Percentiles rank a stretch among this genome's conserved stretches.
phyloP scores from a whole-genome alignment of 108 stramenopile species.

The Stephanodiscus minutulus region DNA sequence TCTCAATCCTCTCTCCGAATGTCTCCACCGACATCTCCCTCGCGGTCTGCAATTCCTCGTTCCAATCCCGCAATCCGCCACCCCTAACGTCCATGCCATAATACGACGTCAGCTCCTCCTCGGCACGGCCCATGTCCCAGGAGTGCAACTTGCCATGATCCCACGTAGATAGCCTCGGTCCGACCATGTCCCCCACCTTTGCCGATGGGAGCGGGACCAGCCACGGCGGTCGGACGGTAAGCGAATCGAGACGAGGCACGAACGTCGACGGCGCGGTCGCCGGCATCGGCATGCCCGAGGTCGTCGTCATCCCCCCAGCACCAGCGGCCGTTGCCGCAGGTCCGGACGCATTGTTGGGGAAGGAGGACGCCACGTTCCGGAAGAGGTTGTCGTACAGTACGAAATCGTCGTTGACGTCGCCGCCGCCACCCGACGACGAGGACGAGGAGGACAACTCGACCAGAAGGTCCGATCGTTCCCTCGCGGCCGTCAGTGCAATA shows the following conservation, averaged over 20 bases:
- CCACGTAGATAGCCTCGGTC: constrained; percentile 30
- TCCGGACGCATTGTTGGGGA: constrained; percentile 46
- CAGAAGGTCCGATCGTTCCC: constrained; percentile 56
- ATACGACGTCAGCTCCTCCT: constrained; percentile 71
- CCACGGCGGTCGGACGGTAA: constrained; percentile 75
- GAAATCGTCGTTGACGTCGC: not conserved
- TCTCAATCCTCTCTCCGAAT: constrained; percentile 74
- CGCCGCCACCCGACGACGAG: not conserved
- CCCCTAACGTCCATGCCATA: constrained; percentile 89
- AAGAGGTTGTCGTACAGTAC: constrained; percentile 16
- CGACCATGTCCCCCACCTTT: constrained; percentile 30
- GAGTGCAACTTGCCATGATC: constrained; percentile 51
- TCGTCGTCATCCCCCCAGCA: constrained; percentile 35
- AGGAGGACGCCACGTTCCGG: constrained; percentile 28
- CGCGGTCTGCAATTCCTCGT: constrained; percentile 91
- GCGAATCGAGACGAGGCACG: constrained; percentile 62
- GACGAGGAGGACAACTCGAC: not conserved
- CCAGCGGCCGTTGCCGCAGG: constrained; percentile 55
- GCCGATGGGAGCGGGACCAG: constrained; percentile 57
- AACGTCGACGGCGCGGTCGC: constrained; percentile 35
- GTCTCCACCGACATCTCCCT: constrained; percentile 79
- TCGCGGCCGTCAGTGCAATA: constrained; percentile 59
- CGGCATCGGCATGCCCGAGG: constrained; percentile 14
- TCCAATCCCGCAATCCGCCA: constrained; percentile 92
- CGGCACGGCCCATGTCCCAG: constrained; percentile 62